Evolutionary conservation across 2,329 filamentous ascomycete genomes (phyloP).

Genomic region (Geosmithia flava): DNA sequence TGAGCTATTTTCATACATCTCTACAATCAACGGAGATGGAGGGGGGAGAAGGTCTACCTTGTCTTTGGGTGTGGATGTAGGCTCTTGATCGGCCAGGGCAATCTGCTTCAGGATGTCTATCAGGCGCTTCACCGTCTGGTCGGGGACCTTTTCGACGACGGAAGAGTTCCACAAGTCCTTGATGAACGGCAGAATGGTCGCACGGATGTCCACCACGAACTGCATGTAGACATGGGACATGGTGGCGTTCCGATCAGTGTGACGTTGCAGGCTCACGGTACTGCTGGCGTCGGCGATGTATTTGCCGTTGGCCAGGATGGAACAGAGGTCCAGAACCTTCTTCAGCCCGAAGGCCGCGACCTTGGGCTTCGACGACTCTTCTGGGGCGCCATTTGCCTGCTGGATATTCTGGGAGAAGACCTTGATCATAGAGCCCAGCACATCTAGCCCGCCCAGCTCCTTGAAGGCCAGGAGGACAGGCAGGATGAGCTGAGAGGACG

Average conservation of each 20-base stretch:
- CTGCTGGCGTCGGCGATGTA: conserved; percentile 66
- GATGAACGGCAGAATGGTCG: conserved; percentile 65
- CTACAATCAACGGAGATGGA: neutral
- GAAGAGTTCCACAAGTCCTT: conserved; percentile 74
- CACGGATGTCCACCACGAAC: conserved; percentile 75
- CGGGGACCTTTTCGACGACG: conserved; percentile 70
- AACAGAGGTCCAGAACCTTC: conserved; percentile 75
- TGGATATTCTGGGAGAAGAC: conserved; percentile 38
- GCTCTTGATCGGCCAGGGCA: conserved; percentile 65
- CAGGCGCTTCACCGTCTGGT: conserved; percentile 63
- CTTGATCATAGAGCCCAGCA: conserved; percentile 60
- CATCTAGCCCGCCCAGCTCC: conserved; percentile 61
- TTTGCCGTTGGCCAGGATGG: conserved; percentile 64
- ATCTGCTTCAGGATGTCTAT: conserved; percentile 76
- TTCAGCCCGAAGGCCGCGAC: conserved; percentile 52
- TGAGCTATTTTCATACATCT: neutral
- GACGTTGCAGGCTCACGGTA: conserved; percentile 29
- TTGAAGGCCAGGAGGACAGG: conserved; percentile 82
- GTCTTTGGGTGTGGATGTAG: conserved; percentile 48
- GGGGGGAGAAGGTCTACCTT: conserved; percentile 26
- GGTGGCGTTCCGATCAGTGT: conserved; percentile 26
- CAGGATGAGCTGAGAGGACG: conserved; percentile 46
- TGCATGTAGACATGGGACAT: conserved; percentile 45
- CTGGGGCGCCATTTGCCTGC: conserved; percentile 18
- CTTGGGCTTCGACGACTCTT: conserved; percentile 32